Conservation (phyloP, 1,139 yeast genomes). For the Geotrichum histeridarum region DNA sequence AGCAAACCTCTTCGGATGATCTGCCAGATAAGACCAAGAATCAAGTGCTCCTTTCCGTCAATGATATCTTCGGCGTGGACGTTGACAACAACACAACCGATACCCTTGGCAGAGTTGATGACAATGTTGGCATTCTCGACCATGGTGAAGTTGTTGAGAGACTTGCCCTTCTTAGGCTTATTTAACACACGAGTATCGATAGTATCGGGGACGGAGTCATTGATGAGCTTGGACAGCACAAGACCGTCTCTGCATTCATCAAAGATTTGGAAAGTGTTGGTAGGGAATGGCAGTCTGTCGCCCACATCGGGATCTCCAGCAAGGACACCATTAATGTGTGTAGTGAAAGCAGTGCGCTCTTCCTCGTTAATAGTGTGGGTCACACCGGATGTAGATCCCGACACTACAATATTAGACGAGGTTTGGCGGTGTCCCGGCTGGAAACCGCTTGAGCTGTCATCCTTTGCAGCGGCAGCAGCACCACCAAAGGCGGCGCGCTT, state of each 20-base stretch:
- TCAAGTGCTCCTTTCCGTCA: conserved; percentile 94
- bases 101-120: conserved; percentile 96
- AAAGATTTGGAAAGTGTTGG: conserved; percentile 89
- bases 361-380: conserved; percentile 96
- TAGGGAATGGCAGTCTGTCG: conserved; percentile 79
- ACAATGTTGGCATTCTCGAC: conserved; percentile 96
- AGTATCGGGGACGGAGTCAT: conserved; percentile 96
- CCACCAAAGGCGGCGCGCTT: conserved; percentile 22
- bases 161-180: conserved; percentile 72
- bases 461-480: conserved; percentile 16
- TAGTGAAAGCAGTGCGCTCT: conserved; percentile 90
- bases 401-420: conserved; percentile 56
- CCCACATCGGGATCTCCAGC: conserved; percentile 90
- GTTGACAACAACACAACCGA: conserved; percentile 96
- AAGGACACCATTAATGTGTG: conserved; percentile 88
- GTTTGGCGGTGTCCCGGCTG: conserved; percentile 19
- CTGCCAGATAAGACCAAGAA: conserved; percentile 96
- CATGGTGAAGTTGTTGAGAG: conserved; percentile 91
- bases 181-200: conserved; percentile 96
- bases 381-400: conserved; percentile 84
- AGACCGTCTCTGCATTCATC: conserved; percentile 97
- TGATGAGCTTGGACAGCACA: conserved; percentile 85
- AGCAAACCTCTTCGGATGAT: conserved; percentile 92
- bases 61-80: conserved; percentile 96
- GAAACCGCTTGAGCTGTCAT: conserved; percentile 2